Percentiles rank a stretch among this genome's conserved stretches.
phyloP scores from a whole-genome alignment of 192 early-diverging fungal genomes.

The Lobosporangium transversale region DNA sequence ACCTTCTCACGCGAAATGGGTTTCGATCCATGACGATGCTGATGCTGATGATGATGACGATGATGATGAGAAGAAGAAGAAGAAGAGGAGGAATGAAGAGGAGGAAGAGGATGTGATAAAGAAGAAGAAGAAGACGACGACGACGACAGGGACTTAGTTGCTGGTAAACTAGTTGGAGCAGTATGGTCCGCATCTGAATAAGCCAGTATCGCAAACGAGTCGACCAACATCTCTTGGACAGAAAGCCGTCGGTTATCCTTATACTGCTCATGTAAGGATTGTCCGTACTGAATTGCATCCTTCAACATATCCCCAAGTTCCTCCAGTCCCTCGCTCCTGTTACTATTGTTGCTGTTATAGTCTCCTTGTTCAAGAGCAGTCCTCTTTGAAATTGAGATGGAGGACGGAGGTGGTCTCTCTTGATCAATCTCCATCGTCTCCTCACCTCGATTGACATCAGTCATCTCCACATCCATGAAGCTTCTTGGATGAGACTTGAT shows the following conservation, averaged over 20 bases:
- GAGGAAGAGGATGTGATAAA: neutral
- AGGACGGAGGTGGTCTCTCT: neutral
- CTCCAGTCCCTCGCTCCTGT: too few relatives aligned
- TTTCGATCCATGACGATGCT: neutral
- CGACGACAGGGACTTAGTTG: neutral
- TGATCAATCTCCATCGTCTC: constrained; percentile 54
- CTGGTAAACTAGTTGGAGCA: constrained; percentile 37
- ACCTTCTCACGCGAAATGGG: constrained; percentile 60
- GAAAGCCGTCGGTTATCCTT: constrained; percentile 11
- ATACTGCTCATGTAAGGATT: constrained; percentile 67
- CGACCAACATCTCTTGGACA: constrained; percentile 47
- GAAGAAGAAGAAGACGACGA: neutral
- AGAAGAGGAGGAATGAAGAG: neutral
- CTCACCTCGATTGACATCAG: constrained; percentile 19
- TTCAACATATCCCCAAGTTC: constrained; percentile 33
- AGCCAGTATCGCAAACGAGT: constrained; percentile 77
- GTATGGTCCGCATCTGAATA: constrained; percentile 67
- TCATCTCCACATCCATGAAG: constrained; percentile 50
- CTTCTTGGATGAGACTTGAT: too few relatives aligned
- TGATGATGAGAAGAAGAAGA: neutral
- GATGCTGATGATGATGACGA: neutral
- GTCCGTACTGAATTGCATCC: constrained; percentile 61
- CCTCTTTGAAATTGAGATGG: neutral
- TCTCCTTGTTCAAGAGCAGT: constrained; percentile 28
- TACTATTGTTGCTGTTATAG: too few relatives aligned